Evolutionary conservation across 495 filamentous ascomycete genomes (phyloP).

Genomic region (Cercophora sp.): DNA sequence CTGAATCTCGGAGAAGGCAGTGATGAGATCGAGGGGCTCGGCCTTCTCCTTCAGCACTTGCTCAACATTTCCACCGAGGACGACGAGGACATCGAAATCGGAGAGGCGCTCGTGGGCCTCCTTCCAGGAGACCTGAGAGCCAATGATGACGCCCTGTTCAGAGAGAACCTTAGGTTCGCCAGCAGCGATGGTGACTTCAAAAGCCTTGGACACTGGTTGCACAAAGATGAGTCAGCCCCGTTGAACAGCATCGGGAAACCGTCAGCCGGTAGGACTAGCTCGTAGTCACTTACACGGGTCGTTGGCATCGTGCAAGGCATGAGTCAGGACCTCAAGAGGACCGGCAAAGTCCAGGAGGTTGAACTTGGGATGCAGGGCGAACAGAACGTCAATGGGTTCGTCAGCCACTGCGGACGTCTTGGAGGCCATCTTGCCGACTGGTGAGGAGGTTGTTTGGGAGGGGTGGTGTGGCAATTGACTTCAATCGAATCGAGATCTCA

Average conservation of each 20-base stretch:
- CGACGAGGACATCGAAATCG: constrained; percentile 68
- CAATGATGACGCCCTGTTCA: constrained; percentile 70
- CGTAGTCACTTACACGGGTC: constrained; percentile 54
- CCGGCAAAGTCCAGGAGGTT: constrained; percentile 62
- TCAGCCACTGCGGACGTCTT: constrained; percentile 46
- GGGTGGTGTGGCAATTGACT: background rate
- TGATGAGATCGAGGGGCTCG: constrained; percentile 61
- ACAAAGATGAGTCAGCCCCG: constrained; percentile 13
- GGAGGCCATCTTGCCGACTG: constrained; percentile 42
- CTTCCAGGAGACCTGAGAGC: constrained; percentile 64
- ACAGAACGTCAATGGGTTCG: constrained; percentile 49
- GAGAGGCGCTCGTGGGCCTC: constrained; percentile 60
- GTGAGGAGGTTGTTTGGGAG: constrained; percentile 10
- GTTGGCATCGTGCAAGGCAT: constrained; percentile 56
- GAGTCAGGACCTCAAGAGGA: constrained; percentile 60
- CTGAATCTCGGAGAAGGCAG: constrained; percentile 63
- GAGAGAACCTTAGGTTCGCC: constrained; percentile 54
- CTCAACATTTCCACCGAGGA: constrained; percentile 59
- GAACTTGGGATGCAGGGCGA: constrained; percentile 48
- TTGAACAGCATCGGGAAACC: background rate
- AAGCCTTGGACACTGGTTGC: constrained; percentile 49
- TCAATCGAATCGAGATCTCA: constrained; percentile 6
- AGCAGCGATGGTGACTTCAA: constrained; percentile 66
- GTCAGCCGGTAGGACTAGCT: background rate
- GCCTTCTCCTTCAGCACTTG: constrained; percentile 52